A percentile compares a stretch with the other conserved stretches of the same genome.
Evolutionary conservation across 768 basidiomycete species (phyloP).

Genomic region (Auriscalpium vulgare): DNA sequence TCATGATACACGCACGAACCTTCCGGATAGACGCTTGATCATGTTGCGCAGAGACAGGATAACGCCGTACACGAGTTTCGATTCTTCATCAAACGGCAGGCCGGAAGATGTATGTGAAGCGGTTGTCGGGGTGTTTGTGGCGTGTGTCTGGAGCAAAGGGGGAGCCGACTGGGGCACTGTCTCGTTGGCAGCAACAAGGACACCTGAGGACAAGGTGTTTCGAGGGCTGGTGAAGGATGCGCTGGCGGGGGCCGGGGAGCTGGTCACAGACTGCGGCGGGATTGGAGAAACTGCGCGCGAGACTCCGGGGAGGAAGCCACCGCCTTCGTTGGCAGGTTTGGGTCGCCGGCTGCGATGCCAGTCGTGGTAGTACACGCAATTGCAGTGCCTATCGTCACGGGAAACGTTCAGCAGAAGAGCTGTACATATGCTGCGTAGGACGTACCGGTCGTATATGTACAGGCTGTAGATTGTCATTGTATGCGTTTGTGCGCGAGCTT

Average conservation of each 20-base stretch:
- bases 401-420: neutral
- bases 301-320: constrained; percentile 70
- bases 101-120: constrained; percentile 30
- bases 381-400: constrained; percentile 62
- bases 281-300: constrained; percentile 53
- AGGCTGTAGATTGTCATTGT: constrained; percentile 85
- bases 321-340: constrained; percentile 61
- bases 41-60: constrained; percentile 87
- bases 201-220: constrained; percentile 60
- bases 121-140: constrained; percentile 23
- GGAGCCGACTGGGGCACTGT: constrained; percentile 23
- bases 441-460: constrained; percentile 88
- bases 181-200: constrained; percentile 55
- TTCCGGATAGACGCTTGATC: constrained; percentile 87
- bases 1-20: constrained; percentile 35
- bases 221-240: constrained; percentile 44
- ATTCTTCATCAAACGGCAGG: constrained; percentile 93
- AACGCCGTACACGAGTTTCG: constrained; percentile 95
- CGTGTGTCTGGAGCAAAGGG: constrained; percentile 27
- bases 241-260: constrained; percentile 25
- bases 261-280: constrained; percentile 23
- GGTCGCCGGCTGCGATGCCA: constrained; percentile 80
- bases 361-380: constrained; percentile 91
- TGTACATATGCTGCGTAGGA: constrained; percentile 3
- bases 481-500: no score